phyloP scores from a whole-genome alignment of 2,329 filamentous ascomycete species.

The Lomentospora prolificans region DNA sequence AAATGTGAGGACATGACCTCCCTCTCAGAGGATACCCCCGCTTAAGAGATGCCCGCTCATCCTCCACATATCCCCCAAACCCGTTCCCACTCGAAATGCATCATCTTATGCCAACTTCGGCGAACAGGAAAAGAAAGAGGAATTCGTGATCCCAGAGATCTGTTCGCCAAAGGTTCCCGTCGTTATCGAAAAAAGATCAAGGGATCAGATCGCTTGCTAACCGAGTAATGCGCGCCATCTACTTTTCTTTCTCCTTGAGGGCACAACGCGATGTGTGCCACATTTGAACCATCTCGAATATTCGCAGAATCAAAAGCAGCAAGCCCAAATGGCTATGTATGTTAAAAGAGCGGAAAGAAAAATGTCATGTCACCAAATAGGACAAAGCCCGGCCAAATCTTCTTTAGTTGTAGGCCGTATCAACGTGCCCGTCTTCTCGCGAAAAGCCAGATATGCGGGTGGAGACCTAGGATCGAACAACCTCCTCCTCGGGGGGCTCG shows the following conservation, averaged over 20 bases:
- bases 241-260: too few relatives aligned
- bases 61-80: background rate
- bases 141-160: constrained; percentile 1
- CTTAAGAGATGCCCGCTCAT: background rate
- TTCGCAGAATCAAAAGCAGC: too few relatives aligned
- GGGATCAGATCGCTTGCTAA: background rate
- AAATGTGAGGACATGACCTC: background rate
- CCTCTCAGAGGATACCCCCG: too few relatives aligned
- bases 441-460: too few relatives aligned
- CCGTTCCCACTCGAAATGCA: background rate
- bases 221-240: background rate
- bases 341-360: too few relatives aligned
- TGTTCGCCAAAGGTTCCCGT: constrained; percentile 3
- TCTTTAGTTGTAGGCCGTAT: too few relatives aligned
- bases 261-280: too few relatives aligned
- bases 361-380: too few relatives aligned
- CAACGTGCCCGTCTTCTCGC: too few relatives aligned
- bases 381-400: too few relatives aligned
- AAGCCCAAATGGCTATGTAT: too few relatives aligned
- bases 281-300: too few relatives aligned
- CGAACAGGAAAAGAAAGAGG: background rate
- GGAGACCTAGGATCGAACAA: background rate
- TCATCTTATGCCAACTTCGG: constrained; percentile 6
- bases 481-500: background rate
- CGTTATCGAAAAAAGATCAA: constrained; percentile 7